A percentile compares a stretch with the other conserved stretches of the same genome.
Conservation (phyloP, 2,329 filamentous ascomycete genomes). For the Diaporthe longicolla region DNA sequence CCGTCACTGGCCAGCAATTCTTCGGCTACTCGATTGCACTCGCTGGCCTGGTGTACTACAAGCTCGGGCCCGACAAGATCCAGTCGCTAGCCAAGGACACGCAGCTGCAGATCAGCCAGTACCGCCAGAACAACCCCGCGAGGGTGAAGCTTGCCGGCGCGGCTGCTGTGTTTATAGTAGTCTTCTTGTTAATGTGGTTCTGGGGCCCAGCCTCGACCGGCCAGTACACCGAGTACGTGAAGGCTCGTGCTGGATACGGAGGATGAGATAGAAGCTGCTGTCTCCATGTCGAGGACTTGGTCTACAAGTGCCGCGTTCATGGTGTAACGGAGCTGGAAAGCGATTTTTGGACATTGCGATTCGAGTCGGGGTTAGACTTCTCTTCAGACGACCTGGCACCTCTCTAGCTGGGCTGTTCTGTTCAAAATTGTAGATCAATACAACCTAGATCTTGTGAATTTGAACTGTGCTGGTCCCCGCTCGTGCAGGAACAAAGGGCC, state of each 20-base stretch:
- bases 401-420: background rate
- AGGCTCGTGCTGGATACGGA: constrained; percentile 22
- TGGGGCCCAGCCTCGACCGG: constrained; percentile 35
- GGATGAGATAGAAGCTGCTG: background rate
- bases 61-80: constrained; percentile 42
- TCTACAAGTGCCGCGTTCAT: background rate
- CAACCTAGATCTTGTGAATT: background rate
- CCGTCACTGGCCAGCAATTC: constrained; percentile 74
- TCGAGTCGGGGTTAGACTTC: background rate
- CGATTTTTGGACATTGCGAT: background rate
- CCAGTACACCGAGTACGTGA: constrained; percentile 37
- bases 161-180: constrained; percentile 25
- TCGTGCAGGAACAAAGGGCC: no score
- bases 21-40: constrained; percentile 78
- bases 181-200: constrained; percentile 34
- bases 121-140: constrained; percentile 41
- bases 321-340: background rate
- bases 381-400: background rate
- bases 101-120: constrained; percentile 40
- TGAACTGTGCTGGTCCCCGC: no score
- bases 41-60: constrained; percentile 50
- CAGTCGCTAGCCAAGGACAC: constrained; percentile 40
- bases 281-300: background rate
- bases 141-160: constrained; percentile 36
- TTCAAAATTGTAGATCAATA: background rate